Conservation (phyloP, 768 basidiomycete species). For the Leccinum truebloodii region DNA sequence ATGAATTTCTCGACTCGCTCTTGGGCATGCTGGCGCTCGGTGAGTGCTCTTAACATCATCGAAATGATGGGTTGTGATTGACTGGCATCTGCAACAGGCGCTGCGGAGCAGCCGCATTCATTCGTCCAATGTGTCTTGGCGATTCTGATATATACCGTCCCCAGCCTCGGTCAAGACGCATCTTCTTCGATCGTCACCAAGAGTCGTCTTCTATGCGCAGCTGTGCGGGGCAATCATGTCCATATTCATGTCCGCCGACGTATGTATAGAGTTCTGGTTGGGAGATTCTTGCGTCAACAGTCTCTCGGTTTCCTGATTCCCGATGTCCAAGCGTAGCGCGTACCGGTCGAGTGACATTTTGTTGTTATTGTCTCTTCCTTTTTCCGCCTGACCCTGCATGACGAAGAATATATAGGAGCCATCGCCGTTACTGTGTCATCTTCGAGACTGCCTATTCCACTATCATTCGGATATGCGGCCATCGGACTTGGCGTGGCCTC, state of each 20-base stretch:
- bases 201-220: not conserved
- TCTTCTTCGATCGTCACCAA: too few relatives aligned
- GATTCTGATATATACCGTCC: too few relatives aligned
- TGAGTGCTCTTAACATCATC: too few relatives aligned
- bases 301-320: conserved; percentile 3
- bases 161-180: too few relatives aligned
- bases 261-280: not conserved
- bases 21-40: too few relatives aligned
- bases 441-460: not conserved
- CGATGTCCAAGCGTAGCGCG: conserved; percentile 3
- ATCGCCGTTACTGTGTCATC: conserved; percentile 2
- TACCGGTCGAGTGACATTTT: not conserved
- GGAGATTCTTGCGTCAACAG: conserved; percentile 3
- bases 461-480: not conserved
- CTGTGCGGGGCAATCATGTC: not conserved
- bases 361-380: not conserved
- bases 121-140: too few relatives aligned
- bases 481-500: not conserved
- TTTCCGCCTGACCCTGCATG: not conserved
- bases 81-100: too few relatives aligned
- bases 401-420: not conserved
- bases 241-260: conserved; percentile 2
- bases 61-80: too few relatives aligned
- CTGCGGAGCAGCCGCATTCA: too few relatives aligned
- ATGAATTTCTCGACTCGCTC: too few relatives aligned